Evolutionary conservation across 1,139 yeast genomes (phyloP).

Genomic region (Petasospora fabianii): DNA sequence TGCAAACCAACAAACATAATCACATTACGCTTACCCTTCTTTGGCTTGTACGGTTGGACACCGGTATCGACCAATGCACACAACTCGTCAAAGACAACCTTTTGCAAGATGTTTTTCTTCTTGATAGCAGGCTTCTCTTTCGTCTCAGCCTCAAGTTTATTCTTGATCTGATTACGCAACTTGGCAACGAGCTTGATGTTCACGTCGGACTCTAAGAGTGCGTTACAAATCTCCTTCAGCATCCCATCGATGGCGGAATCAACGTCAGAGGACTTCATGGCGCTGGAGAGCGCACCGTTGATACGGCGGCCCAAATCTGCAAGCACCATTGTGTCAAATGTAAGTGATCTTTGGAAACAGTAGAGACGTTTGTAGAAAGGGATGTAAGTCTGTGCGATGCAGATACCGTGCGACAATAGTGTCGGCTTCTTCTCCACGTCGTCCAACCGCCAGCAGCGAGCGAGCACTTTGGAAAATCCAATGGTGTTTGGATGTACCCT

Average conservation of each 20-base stretch:
- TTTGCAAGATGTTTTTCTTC: slow-evolving; percentile 79
- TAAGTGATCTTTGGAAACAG: too few species aligned
- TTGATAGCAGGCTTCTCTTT: slow-evolving; percentile 18
- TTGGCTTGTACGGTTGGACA: slow-evolving; percentile 73
- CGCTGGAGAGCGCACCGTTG: slow-evolving; percentile 67
- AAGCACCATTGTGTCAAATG: slow-evolving; percentile 65
- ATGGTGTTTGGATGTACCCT: too few species aligned
- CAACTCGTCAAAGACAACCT: slow-evolving; percentile 90
- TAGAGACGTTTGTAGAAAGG: too few species aligned
- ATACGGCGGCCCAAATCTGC: slow-evolving; percentile 92
- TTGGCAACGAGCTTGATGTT: slow-evolving; percentile 79
- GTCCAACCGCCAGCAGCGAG: too few species aligned
- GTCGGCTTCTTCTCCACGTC: too few species aligned
- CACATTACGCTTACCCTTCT: slow-evolving; percentile 67
- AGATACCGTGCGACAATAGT: too few species aligned
- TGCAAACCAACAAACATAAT: slow-evolving; percentile 98
- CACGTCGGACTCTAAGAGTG: slow-evolving; percentile 88
- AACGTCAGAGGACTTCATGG: slow-evolving; percentile 59
- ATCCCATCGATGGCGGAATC: slow-evolving; percentile 60
- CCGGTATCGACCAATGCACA: slow-evolving; percentile 75
- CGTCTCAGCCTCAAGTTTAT: slow-evolving; percentile 40
- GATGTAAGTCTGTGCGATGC: too few species aligned
- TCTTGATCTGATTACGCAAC: slow-evolving; percentile 69
- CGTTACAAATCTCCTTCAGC: slow-evolving; percentile 86
- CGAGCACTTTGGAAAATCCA: too few species aligned